Base-by-base conservation (phyloP, 2,329 filamentous ascomycete genomes). In the Apiospora arundinis region DNA sequence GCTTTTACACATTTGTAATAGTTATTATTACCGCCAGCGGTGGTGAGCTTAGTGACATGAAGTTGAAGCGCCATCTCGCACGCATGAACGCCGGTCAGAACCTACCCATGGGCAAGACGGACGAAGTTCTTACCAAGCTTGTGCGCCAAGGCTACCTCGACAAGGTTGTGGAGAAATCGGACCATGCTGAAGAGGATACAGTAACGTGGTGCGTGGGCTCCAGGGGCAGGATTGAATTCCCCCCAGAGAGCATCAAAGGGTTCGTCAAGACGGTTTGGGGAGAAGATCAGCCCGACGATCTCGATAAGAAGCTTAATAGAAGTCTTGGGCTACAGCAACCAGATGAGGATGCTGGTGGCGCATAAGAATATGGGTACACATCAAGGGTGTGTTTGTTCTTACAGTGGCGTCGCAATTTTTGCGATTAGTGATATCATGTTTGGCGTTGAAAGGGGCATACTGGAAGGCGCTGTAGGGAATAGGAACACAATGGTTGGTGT, bases 151-250 rank as follows among this genome's bases (percentile, higher is more conserved):
- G 93, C 0, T 99, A 99, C 78, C 84, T 99, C 2, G 86, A 95
- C 46, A 92, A 90, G 74, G 87, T 91, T 68, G 88, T 91, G 25
- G 95, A 98, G 75, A 88, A 83, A 63, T 85, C 85, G 16, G 71
- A 79, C 78, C 80, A 74, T 82, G 90, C 90, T 0, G 93, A 93
- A 37, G 93, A 97, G 48, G 91, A 95, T 74, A 86, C 89, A 2
- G 86, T 94, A 9, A 95, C 93, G 67, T 99, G 94, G 88, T 89
- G 93, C 70, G 89, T 98, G 18, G 96, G 96, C 0, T 92, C 94
- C 7, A 88, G 96, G 28, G 95, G 93, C 7, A 96, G 93, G 81
- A 87, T 95, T 9, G 96, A 98, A 81, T 89, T 98, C 46, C 93
- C 93, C 0, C 86, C 91, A n/a, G 87, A 90, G 68, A 93, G 93